Conservation (phyloP, 352 stramenopile genomes). For the Pythium rishiriense region DNA sequence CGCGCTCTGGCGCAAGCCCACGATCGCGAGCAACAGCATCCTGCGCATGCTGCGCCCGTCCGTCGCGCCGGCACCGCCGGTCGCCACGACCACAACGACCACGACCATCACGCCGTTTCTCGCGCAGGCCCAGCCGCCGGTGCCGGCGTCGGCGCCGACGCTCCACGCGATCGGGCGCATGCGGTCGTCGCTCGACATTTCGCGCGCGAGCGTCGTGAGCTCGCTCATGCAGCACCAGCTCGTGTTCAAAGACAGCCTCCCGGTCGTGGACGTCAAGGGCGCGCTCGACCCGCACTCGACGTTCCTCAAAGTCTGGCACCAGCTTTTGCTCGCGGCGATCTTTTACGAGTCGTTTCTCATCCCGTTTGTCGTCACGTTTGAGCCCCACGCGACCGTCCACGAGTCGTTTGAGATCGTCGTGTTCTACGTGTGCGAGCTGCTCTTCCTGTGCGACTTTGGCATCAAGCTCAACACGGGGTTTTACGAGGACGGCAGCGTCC, state of each 20-base stretch:
- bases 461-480: slow-evolving; percentile 58
- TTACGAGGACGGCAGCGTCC: slow-evolving; percentile 46
- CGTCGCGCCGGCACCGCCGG: not conserved
- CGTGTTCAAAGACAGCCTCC: slow-evolving; percentile 8
- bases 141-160: not conserved
- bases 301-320: slow-evolving; percentile 52
- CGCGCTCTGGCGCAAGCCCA: not conserved
- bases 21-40: slow-evolving; percentile 1
- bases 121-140: not conserved
- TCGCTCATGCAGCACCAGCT: slow-evolving; percentile 16
- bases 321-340: slow-evolving; percentile 39
- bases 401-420: slow-evolving; percentile 19
- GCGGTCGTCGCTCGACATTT: slow-evolving; percentile 24
- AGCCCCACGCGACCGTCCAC: slow-evolving; percentile 9
- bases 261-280: slow-evolving; percentile 22
- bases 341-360: slow-evolving; percentile 51
- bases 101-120: not conserved
- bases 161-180: slow-evolving; percentile 10
- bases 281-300: slow-evolving; percentile 42
- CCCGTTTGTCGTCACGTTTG: slow-evolving; percentile 58
- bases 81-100: not conserved
- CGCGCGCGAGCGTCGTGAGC: slow-evolving; percentile 13
- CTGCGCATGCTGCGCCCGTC: not conserved
- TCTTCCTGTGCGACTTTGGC: slow-evolving; percentile 59
- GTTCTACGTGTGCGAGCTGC: slow-evolving; percentile 42